Conservation (phyloP, 306 rosid species). For the Cucumis cinereus region DNA sequence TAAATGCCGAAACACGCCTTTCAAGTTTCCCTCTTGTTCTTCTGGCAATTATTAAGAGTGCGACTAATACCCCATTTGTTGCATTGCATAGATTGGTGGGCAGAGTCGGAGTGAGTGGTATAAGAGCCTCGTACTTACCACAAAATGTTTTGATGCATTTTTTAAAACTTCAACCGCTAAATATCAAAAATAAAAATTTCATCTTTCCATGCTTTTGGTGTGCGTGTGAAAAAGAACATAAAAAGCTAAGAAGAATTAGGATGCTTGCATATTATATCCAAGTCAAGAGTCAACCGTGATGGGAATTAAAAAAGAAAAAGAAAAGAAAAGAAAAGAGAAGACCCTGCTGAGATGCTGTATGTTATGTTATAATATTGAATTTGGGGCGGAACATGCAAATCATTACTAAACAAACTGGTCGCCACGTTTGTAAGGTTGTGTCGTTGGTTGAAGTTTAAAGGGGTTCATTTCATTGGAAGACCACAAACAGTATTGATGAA, state of each 20-base stretch:
- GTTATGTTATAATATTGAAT: not conserved
- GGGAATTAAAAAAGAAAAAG: not conserved
- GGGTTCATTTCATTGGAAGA: not conserved
- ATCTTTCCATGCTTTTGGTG: not conserved
- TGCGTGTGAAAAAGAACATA: too few species aligned
- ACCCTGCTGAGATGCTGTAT: not conserved
- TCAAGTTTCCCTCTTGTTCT: not conserved
- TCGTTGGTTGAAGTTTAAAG: not conserved
- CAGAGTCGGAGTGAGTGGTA: not conserved
- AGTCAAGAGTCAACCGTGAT: not conserved
- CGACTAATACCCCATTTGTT: not conserved
- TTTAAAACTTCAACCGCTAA: not conserved
- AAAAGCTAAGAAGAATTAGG: too few species aligned
- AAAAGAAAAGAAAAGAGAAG: not conserved
- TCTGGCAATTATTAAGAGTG: not conserved
- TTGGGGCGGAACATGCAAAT: not conserved
- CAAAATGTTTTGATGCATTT: not conserved
- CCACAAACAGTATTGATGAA: not conserved
- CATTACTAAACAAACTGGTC: not conserved
- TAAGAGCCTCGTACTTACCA: not conserved
- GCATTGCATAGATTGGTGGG: not conserved
- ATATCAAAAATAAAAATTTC: not conserved
- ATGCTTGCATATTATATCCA: not conserved
- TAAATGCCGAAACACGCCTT: not conserved
- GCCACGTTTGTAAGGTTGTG: not conserved